Evolutionary conservation across 1,284 basidiomycete genomes (phyloP).

Genomic region (Rhodotorula sp.): DNA sequence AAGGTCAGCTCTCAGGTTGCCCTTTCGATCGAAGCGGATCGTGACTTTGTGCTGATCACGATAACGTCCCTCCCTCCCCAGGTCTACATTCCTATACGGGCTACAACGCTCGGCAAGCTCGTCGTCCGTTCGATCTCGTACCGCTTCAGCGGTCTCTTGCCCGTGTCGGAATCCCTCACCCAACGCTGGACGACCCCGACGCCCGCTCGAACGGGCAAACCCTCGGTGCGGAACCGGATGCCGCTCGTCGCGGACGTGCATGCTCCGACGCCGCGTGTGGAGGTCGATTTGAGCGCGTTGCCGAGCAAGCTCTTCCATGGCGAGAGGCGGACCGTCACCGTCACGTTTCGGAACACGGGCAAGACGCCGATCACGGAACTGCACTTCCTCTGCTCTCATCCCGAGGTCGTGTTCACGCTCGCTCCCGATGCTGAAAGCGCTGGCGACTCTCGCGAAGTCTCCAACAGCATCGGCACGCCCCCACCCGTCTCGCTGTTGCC

Average conservation of each 20-base stretch:
- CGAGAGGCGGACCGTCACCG: conserved; percentile 40
- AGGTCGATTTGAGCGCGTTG: conserved; percentile 17
- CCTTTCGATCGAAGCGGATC: too few species aligned
- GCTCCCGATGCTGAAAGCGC: background rate
- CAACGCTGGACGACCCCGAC: conserved; percentile 48
- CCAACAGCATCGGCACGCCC: conserved; percentile 15
- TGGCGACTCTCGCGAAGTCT: too few species aligned
- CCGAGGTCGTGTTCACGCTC: conserved; percentile 26
- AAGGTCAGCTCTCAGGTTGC: conserved; percentile 23
- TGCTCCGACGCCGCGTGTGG: conserved; percentile 44
- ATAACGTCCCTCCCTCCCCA: background rate
- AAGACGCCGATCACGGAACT: conserved; percentile 43
- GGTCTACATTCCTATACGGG: conserved; percentile 46
- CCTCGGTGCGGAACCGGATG: conserved; percentile 51
- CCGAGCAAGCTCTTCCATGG: conserved; percentile 46
- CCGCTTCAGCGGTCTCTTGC: conserved; percentile 52
- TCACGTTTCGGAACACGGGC: conserved; percentile 49
- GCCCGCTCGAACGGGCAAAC: conserved; percentile 11
- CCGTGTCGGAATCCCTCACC: conserved; percentile 49
- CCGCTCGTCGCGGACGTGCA: conserved; percentile 49
- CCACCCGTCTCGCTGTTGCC: background rate
- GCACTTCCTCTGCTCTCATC: conserved; percentile 44
- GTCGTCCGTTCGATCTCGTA: conserved; percentile 48
- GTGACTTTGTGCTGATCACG: background rate
- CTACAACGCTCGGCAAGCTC: conserved; percentile 39